phyloP scores from a whole-genome alignment of 345 rosid species.

The Gossypium ekmanianum region DNA sequence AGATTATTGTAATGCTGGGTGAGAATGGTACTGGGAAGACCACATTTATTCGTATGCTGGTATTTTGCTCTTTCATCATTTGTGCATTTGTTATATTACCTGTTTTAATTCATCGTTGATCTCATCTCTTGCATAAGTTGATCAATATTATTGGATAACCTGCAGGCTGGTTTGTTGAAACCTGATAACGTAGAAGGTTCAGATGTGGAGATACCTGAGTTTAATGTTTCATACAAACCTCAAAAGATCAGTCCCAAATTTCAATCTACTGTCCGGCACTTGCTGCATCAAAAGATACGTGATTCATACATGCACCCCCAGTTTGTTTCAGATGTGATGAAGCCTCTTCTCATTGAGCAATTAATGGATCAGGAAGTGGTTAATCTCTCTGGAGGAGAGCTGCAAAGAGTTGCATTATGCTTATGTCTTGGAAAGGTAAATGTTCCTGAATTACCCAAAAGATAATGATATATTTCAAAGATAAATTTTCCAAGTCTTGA shows the following conservation, averaged over 20 bases:
- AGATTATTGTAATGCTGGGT: slow-evolving; percentile 95
- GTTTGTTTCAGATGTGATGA: slow-evolving; percentile 96
- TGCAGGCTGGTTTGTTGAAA: slow-evolving; percentile 87
- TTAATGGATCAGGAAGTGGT: slow-evolving; percentile 93
- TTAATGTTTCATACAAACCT: slow-evolving; percentile 95
- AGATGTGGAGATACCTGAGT: slow-evolving; percentile 86
- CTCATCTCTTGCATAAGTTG: background rate
- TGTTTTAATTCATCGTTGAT: background rate
- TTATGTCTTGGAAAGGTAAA: slow-evolving; percentile 94
- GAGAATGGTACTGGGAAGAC: slow-evolving; percentile 99
- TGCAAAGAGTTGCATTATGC: slow-evolving; percentile 95
- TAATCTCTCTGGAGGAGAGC: slow-evolving; percentile 97
- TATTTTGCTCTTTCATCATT: slow-evolving; percentile 28
- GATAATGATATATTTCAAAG: background rate
- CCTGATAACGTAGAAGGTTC: slow-evolving; percentile 73
- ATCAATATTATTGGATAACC: slow-evolving; percentile 17
- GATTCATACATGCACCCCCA: slow-evolving; percentile 94
- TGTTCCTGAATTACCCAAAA: background rate
- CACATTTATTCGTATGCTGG: slow-evolving; percentile 99
- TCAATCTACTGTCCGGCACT: slow-evolving; percentile 69
- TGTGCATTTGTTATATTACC: background rate
- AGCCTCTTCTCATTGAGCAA: slow-evolving; percentile 96
- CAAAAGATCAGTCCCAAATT: slow-evolving; percentile 95
- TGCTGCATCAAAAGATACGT: slow-evolving; percentile 87
- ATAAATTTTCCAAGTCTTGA: background rate